Evolutionary conservation across 2,329 filamentous ascomycete species (phyloP), one percentile per base, ranked within the genome.

Genomic region (Curvularia eragrostidis): DNA sequence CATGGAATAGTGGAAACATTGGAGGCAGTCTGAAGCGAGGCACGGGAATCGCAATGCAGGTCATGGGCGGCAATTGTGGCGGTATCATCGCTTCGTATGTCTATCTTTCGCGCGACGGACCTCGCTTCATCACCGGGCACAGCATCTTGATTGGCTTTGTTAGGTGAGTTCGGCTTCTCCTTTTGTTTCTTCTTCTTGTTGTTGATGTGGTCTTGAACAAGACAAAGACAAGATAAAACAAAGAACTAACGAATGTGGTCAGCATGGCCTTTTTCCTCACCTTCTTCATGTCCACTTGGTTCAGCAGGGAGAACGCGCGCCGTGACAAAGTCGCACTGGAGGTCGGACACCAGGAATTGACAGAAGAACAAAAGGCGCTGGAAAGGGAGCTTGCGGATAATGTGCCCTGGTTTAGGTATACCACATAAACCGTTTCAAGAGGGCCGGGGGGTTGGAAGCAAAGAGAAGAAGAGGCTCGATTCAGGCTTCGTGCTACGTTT

Each of bases 61-160:
- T 84, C 38, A 83, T 82, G 58, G 80, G 82, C 19, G 81, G 81
- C 4, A 78, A 79, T 23, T 82, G 97, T 48, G 95, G 95, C 71
- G 93, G 93, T 28, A 86, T 97, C n/a, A 83, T 85, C 49, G 78
- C 82, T 1, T 77, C 79, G 4, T 84, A 82, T 60, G 77, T 84
- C 13, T 86, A 82, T 61, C 70, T 80, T 5, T 56, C 75, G 21
- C 75, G 76, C 26, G 78, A 84, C 62, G 66, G 68, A 2, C 77
- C 79, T 30, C 68, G 78, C 26, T 84, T 81, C 64, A 75, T 78
- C 28, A 71, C 69, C 9, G 82, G 82, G 1, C 81, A 84, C 61
- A 73, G 73, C 23, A 79, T 80, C 19, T 72, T 84, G 36, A 78
- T 84, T 24, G 80, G 73, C 0, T 60, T 78, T 23, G 68, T 75